Conservation (phyloP, 805 yeast species). For the Brettanomyces nanus region DNA sequence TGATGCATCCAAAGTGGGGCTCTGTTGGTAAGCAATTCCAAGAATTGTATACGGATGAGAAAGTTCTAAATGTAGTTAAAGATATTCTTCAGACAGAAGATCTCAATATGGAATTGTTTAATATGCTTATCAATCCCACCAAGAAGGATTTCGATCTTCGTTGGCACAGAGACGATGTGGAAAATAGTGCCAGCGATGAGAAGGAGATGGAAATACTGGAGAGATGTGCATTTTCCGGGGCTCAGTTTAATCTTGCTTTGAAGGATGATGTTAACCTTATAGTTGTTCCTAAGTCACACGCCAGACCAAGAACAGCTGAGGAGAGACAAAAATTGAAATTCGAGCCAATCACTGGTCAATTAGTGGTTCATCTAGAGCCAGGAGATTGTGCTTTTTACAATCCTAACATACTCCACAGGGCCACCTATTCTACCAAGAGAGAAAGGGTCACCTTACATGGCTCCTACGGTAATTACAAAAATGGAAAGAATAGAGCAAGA, state of each 20-base stretch:
- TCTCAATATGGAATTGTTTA: conserved; percentile 40
- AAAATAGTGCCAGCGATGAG: conserved; percentile 36
- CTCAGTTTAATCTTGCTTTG: conserved; percentile 44
- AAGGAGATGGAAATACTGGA: conserved; percentile 35
- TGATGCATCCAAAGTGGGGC: conserved; percentile 38
- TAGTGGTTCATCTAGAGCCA: conserved; percentile 34
- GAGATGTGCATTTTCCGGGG: conserved; percentile 35
- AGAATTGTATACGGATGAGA: conserved; percentile 31
- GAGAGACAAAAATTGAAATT: conserved; percentile 34
- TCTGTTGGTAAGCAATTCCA: conserved; percentile 31
- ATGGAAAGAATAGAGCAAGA: conserved; percentile 36
- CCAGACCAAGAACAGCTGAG: conserved; percentile 34
- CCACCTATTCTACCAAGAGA: conserved; percentile 29
- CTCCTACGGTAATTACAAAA: conserved; percentile 36
- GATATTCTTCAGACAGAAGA: conserved; percentile 33
- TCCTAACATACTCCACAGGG: conserved; percentile 42
- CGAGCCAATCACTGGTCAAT: conserved; percentile 31
- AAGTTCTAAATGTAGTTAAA: conserved; percentile 30
- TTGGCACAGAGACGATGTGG: conserved; percentile 46
- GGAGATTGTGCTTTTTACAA: conserved; percentile 46
- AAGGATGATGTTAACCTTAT: conserved; percentile 39
- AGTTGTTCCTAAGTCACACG: conserved; percentile 41
- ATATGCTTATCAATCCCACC: conserved; percentile 45
- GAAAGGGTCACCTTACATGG: conserved; percentile 42
- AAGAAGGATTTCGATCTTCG: conserved; percentile 40